Evolutionary conservation across 495 filamentous ascomycete species (phyloP).

Genomic region (Amphirosellinia nigrospora): DNA sequence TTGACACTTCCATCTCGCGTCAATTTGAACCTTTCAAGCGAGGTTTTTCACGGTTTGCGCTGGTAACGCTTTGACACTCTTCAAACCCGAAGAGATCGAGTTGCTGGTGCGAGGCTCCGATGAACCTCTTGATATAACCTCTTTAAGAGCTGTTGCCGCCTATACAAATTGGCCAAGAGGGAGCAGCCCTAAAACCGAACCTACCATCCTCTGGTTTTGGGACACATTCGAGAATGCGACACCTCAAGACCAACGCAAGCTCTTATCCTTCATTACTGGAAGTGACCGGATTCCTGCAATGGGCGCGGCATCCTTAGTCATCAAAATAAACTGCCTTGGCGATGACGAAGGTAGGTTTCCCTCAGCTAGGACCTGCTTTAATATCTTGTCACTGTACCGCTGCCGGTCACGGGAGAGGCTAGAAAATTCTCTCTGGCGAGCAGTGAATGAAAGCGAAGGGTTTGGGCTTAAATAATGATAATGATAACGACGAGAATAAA

Average conservation of each 20-base stretch:
- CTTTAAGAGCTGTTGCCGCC: conserved; percentile 76
- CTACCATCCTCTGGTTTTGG: conserved; percentile 89
- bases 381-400: conserved; percentile 77
- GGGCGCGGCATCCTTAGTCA: conserved; percentile 81
- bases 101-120: conserved; percentile 88
- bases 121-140: conserved; percentile 77
- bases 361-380: conserved; percentile 91
- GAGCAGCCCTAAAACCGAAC: conserved; percentile 54
- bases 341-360: conserved; percentile 79
- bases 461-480: conserved; percentile 78
- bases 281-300: conserved; percentile 92
- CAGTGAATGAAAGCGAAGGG: conserved; percentile 88
- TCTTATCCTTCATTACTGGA: conserved; percentile 90
- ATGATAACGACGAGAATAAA: conserved; percentile 22
- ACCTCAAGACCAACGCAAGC: conserved; percentile 72
- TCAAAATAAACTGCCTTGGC: conserved; percentile 76
- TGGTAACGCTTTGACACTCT: conserved; percentile 86
- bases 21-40: conserved; percentile 97
- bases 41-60: conserved; percentile 94
- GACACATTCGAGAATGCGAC: conserved; percentile 70
- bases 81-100: conserved; percentile 95
- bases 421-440: conserved; percentile 79
- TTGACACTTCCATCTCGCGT: conserved; percentile 77
- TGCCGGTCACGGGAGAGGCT: conserved; percentile 70
- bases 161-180: conserved; percentile 78